phyloP scores from a whole-genome alignment of 805 yeast species.

The Monosporozyma servazzii region DNA sequence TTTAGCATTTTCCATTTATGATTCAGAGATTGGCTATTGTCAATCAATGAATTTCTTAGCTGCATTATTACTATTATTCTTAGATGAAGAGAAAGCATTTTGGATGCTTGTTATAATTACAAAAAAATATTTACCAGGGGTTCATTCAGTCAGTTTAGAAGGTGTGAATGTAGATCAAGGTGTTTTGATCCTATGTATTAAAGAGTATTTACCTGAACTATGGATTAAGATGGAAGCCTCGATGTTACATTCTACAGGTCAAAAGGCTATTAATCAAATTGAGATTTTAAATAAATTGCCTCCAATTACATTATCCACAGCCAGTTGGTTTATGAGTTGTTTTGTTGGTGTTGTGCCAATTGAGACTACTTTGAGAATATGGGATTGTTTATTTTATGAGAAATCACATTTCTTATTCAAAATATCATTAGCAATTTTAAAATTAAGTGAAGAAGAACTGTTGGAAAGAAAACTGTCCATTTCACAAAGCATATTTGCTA shows the following conservation, averaged over 20 bases:
- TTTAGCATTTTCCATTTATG: constrained; percentile 73
- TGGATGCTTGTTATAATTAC: constrained; percentile 95
- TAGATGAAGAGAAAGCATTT: constrained; percentile 84
- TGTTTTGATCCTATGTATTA: constrained; percentile 74
- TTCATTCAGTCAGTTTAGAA: constrained; percentile 80
- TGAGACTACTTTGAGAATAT: constrained; percentile 76
- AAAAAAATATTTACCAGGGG: constrained; percentile 75
- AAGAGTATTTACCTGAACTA: constrained; percentile 71
- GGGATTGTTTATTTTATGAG: constrained; percentile 94
- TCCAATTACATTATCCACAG: constrained; percentile 84
- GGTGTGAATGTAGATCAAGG: constrained; percentile 96
- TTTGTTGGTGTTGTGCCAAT: constrained; percentile 85
- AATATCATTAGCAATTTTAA: constrained; percentile 69
- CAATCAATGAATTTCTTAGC: constrained; percentile 90
- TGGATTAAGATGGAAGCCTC: constrained; percentile 49
- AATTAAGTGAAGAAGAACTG: constrained; percentile 61
- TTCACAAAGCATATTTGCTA: constrained; percentile 1
- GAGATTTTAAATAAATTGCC: constrained; percentile 67
- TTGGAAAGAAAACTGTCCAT: constrained; percentile 7
- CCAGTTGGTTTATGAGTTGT: constrained; percentile 96
- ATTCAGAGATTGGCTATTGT: constrained; percentile 89
- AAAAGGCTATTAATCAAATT: constrained; percentile 9
- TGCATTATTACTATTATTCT: constrained; percentile 71
- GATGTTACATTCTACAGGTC: constrained; percentile 3
- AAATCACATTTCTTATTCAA: constrained; percentile 81